A percentile compares a stretch with the other conserved stretches of the same genome.
Evolutionary conservation across 768 basidiomycete genomes (phyloP).

Genomic region (Gautieria morchelliformis): DNA sequence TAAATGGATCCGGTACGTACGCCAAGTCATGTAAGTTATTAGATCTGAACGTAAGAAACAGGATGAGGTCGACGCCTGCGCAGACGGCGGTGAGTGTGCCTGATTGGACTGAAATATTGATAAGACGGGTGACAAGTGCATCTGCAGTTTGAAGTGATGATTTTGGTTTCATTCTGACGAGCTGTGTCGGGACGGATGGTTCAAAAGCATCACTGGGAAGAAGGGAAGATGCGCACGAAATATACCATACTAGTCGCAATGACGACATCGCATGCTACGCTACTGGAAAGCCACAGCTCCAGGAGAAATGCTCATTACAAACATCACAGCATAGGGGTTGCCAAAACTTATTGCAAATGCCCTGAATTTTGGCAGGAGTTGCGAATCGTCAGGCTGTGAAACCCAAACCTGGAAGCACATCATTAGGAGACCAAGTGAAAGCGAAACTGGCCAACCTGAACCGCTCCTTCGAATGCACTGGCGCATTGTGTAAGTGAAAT

Average conservation of each 20-base stretch:
- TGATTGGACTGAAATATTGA: constrained; percentile 13
- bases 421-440: neutral
- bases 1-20: neutral
- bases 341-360: neutral
- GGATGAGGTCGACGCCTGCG: constrained; percentile 13
- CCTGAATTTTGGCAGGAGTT: neutral
- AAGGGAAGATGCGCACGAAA: constrained; percentile 14
- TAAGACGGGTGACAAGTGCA: constrained; percentile 11
- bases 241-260: constrained; percentile 19
- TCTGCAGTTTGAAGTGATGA: constrained; percentile 9
- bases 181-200: constrained; percentile 2
- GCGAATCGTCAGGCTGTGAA: neutral
- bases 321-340: too few relatives aligned
- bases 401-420: neutral
- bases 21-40: neutral
- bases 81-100: constrained; percentile 15
- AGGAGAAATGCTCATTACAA: too few relatives aligned
- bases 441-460: neutral
- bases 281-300: constrained; percentile 20
- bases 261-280: constrained; percentile 17
- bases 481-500: constrained; percentile 11
- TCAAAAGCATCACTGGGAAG: neutral
- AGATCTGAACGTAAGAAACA: constrained; percentile 3
- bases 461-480: constrained; percentile 9
- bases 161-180: constrained; percentile 6